phyloP scores from a whole-genome alignment of 352 stramenopile genomes.

The Pythium volutum region DNA sequence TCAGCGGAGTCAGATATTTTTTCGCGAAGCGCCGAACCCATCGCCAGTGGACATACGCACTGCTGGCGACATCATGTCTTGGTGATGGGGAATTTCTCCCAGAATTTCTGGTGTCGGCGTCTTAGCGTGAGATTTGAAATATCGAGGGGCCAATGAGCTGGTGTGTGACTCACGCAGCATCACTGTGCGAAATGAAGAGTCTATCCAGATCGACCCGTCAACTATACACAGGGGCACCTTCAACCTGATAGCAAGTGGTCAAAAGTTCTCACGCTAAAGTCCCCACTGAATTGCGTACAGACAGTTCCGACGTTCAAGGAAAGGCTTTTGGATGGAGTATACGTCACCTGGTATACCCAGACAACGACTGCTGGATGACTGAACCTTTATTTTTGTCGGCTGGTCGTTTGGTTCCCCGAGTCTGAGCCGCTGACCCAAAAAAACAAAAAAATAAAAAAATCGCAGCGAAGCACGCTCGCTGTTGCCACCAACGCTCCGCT shows the following conservation, averaged over 20 bases:
- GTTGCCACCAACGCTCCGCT: not conserved
- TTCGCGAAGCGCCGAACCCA: not conserved
- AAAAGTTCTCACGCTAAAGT: not conserved
- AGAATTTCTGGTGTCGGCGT: too few relatives aligned
- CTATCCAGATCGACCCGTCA: not conserved
- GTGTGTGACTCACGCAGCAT: conserved; percentile 26
- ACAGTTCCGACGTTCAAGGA: conserved; percentile 1
- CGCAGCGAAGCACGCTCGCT: not conserved
- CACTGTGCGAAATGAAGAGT: conserved; percentile 3
- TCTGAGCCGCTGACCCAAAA: conserved; percentile 5
- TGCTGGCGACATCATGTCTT: conserved; percentile 2
- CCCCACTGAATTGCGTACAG: not conserved
- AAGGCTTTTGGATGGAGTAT: not conserved
- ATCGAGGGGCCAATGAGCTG: not conserved
- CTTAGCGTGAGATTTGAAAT: conserved; percentile 8
- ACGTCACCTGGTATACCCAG: conserved; percentile 9
- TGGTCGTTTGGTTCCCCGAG: conserved; percentile 4
- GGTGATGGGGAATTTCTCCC: not conserved
- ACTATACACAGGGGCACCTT: conserved; percentile 13
- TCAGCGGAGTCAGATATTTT: too few relatives aligned
- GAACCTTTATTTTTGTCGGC: conserved; percentile 25
- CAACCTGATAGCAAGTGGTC: conserved; percentile 9
- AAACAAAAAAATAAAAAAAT: conserved; percentile 14
- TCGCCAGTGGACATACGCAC: not conserved
- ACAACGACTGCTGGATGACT: conserved; percentile 5